Evolutionary conservation across 768 basidiomycete genomes (phyloP).

Genomic region (Coprinellus micaceus): DNA sequence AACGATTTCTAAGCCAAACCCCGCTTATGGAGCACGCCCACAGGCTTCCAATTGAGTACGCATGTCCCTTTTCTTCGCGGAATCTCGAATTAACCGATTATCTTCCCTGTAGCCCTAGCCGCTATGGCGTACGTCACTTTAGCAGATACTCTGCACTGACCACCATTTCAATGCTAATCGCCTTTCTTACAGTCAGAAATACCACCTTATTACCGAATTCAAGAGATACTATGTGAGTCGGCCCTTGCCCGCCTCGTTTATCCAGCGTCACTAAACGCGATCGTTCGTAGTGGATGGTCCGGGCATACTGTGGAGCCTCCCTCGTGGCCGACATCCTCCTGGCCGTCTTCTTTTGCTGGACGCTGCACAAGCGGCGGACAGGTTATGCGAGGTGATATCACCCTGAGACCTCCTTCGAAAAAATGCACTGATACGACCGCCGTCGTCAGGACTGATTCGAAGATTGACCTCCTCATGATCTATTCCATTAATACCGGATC

Average conservation of each 20-base stretch:
- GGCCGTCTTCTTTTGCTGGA: constrained; percentile 4
- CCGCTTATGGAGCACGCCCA: background rate
- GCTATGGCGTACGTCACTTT: constrained; percentile 1
- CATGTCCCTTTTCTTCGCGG: background rate
- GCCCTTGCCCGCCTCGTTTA: too few relatives aligned
- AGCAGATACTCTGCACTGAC: background rate
- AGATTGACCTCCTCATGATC: constrained; percentile 12
- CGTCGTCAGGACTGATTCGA: constrained; percentile 10
- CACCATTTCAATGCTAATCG: background rate
- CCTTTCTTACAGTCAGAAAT: background rate
- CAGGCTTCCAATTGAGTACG: constrained; percentile 7
- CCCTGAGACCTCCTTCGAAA: background rate
- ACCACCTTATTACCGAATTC: constrained; percentile 5
- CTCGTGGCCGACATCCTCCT: constrained; percentile 5
- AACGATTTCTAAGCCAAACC: background rate
- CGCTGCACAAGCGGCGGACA: constrained; percentile 3
- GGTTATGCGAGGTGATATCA: constrained; percentile 2
- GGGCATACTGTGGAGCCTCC: constrained; percentile 9
- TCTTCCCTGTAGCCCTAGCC: background rate
- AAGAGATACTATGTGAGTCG: background rate
- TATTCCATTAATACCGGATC: constrained; percentile 10
- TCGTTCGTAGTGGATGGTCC: constrained; percentile 10
- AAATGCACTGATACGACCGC: too few relatives aligned
- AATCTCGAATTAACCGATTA: background rate
- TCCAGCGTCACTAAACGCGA: background rate